These are phyloP conservation scores for Fusarium decemcellulare DNA, from an alignment of 2,329 filamentous ascomycete genomes.

Conservation along the genomic window DNA sequence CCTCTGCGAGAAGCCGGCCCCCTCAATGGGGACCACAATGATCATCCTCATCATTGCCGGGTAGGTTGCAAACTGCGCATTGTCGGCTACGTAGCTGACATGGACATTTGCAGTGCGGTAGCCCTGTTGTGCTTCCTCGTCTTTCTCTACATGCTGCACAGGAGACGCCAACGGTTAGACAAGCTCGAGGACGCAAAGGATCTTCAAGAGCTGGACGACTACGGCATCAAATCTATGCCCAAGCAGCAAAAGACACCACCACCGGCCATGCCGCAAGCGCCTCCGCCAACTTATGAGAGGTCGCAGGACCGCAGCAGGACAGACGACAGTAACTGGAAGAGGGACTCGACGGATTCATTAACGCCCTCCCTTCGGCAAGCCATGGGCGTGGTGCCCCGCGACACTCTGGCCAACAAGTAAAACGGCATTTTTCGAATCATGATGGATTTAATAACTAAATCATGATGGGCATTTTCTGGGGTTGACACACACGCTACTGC, in stretches of 20 bases:
- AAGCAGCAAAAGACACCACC: conserved; percentile 7
- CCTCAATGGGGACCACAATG: conserved; percentile 30
- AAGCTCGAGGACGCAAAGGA: conserved; percentile 42
- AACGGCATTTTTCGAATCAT: neutral
- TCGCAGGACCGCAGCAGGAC: conserved; percentile 21
- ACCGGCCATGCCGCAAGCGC: conserved; percentile 29
- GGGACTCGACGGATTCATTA: conserved; percentile 41
- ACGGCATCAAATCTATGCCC: conserved; percentile 32
- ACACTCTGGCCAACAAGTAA: conserved; percentile 37
- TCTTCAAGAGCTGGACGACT: conserved; percentile 47
- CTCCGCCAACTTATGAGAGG: conserved; percentile 31
- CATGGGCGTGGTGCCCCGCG: conserved; percentile 38
- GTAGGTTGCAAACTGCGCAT: conserved; percentile 16
- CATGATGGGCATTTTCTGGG: neutral
- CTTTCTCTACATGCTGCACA: conserved; percentile 39
- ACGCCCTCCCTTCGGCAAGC: conserved; percentile 44
- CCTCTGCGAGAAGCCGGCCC: conserved; percentile 41
- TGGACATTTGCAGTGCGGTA: conserved; percentile 16
- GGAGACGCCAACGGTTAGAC: conserved; percentile 36
- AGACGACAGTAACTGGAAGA: conserved; percentile 9
- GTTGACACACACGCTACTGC: conserved; percentile 22
- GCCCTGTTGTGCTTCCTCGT: conserved; percentile 29
- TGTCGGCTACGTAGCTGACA: neutral
- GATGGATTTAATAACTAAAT: neutral
- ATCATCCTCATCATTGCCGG: conserved; percentile 30